Conservation (phyloP, 371 early-diverging fungal species). For the Massospora cicadina region DNA sequence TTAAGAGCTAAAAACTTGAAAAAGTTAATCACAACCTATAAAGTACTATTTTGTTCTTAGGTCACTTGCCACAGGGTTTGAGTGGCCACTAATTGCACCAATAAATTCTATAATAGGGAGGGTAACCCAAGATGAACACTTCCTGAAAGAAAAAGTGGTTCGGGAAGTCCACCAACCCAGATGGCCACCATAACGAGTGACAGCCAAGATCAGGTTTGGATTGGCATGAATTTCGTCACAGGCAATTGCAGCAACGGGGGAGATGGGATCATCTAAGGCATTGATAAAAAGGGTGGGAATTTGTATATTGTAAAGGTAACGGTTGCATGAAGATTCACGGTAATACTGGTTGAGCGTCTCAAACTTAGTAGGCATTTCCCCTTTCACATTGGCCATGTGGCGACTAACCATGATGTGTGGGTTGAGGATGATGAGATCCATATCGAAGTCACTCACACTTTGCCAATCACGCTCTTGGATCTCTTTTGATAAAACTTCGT, state of each 20-base stretch:
- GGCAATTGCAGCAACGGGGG: conserved; percentile 46
- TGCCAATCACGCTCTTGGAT: conserved; percentile 19
- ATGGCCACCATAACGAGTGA: conserved; percentile 79
- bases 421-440: conserved; percentile 1
- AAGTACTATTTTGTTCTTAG: no score
- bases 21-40: no score
- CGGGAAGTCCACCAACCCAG: conserved; percentile 65
- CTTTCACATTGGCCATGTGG: conserved; percentile 59
- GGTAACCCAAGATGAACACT: not conserved
- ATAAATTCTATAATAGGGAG: not conserved
- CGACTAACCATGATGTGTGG: conserved; percentile 32
- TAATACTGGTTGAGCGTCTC: conserved; percentile 71
- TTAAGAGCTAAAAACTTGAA: no score
- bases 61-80: no score
- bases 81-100: no score
- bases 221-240: conserved; percentile 44
- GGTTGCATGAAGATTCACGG: conserved; percentile 44
- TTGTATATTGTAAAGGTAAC: conserved; percentile 46
- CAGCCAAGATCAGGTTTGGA: conserved; percentile 63
- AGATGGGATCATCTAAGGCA: conserved; percentile 86
- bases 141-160: not conserved
- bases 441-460: not conserved
- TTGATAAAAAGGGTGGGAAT: conserved; percentile 66
- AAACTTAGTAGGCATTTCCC: conserved; percentile 41
- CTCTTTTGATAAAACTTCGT: conserved; percentile 51